These are phyloP conservation scores for Aspergillus proliferans DNA, from an alignment of 2,329 filamentous ascomycete genomes.

Conservation along the genomic window DNA sequence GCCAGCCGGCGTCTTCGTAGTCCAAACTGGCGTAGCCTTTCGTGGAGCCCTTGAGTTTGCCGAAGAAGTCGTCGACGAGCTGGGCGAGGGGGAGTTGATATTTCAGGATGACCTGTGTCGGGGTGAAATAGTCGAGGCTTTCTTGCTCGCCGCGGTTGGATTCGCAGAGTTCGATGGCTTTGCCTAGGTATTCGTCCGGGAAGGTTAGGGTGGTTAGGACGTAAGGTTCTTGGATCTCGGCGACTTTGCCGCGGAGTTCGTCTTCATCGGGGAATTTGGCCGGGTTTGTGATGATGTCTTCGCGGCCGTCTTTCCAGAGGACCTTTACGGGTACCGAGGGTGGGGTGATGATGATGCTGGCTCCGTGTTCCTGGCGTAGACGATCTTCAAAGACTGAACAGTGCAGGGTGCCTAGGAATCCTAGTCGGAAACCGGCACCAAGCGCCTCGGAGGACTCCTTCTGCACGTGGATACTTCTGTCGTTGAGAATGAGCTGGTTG, in stretches of 20 bases:
- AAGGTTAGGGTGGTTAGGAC: conserved; percentile 81
- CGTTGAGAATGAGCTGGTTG: conserved; percentile 85
- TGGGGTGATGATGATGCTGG: conserved; percentile 92
- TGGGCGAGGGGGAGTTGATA: conserved; percentile 85
- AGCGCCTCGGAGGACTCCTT: conserved; percentile 93
- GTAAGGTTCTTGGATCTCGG: conserved; percentile 64
- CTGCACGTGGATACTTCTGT: conserved; percentile 85
- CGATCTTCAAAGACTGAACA: conserved; percentile 99
- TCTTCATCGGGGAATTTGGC: conserved; percentile 78
- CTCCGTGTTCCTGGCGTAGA: conserved; percentile 85
- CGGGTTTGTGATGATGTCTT: conserved; percentile 76
- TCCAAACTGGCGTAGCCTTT: conserved; percentile 95
- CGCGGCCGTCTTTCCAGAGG: conserved; percentile 67
- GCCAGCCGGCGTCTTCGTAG: conserved; percentile 92
- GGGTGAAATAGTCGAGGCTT: conserved; percentile 83
- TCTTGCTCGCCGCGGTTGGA: conserved; percentile 80
- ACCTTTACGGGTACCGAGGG: conserved; percentile 91
- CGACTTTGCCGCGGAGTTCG: conserved; percentile 47
- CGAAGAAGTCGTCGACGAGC: conserved; percentile 94
- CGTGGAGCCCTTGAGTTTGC: conserved; percentile 85
- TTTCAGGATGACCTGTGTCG: conserved; percentile 87
- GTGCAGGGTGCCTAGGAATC: conserved; percentile 92
- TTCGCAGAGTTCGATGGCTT: conserved; percentile 92
- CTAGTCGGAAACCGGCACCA: conserved; percentile 87
- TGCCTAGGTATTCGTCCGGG: conserved; percentile 88